phyloP scores from a whole-genome alignment of 192 early-diverging fungal genomes.

The Geosiphon pyriformis region DNA sequence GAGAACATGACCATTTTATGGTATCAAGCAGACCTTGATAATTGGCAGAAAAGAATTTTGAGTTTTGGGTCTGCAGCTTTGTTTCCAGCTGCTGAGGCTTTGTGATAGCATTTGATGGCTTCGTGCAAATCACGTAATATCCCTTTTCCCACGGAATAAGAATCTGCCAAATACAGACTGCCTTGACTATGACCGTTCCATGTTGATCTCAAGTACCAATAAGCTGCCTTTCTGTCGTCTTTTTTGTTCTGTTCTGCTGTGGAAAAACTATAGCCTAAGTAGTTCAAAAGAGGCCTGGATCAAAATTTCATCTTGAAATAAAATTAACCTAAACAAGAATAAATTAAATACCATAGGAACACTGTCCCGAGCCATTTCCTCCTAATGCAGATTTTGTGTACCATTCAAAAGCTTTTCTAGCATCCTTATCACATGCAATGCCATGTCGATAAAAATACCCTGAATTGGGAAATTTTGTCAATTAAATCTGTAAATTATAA shows the following conservation, averaged over 20 bases:
- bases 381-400: not conserved
- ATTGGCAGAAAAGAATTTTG: no score
- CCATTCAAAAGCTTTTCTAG: not conserved
- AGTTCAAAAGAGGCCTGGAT: no score
- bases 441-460: not conserved
- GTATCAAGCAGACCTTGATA: no score
- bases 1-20: no score
- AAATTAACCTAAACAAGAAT: no score
- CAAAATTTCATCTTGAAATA: no score
- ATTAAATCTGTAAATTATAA: not conserved
- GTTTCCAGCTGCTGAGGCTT: not conserved
- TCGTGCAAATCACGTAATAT: not conserved
- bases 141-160: not conserved
- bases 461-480: not conserved
- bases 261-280: not conserved
- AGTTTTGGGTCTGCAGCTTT: no score
- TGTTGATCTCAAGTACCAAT: not conserved
- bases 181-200: not conserved
- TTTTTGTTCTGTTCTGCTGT: not conserved
- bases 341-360: no score
- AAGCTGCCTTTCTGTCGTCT: not conserved
- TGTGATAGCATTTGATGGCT: not conserved
- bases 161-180: not conserved
- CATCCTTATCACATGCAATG: not conserved
- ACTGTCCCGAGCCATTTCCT: constrained; percentile 30